phyloP scores from a whole-genome alignment of 163 green algal species.

The Chlamydomonas reinhardtii region DNA sequence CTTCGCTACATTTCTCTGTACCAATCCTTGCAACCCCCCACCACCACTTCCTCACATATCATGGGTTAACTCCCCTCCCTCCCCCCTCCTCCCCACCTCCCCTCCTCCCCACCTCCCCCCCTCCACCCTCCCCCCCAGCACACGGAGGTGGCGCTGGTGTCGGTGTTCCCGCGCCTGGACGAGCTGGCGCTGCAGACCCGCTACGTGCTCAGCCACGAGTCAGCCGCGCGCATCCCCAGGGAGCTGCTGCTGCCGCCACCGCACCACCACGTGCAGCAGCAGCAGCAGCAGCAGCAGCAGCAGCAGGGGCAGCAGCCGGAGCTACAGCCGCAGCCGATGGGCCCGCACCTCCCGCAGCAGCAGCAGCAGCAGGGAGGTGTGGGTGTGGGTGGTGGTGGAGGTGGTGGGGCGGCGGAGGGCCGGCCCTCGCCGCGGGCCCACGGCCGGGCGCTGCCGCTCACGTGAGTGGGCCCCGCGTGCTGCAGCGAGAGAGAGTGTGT shows the following conservation, averaged over 20 bases:
- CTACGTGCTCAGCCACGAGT: constrained; percentile 33
- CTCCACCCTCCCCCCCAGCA: constrained; percentile 1
- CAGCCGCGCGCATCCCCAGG: constrained; percentile 12
- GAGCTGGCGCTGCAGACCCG: constrained; percentile 25
- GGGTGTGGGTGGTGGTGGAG: background rate
- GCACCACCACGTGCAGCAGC: no score
- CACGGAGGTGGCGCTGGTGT: constrained; percentile 31
- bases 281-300: background rate
- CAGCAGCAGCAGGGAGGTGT: background rate
- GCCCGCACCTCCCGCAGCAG: background rate
- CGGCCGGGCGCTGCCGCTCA: background rate
- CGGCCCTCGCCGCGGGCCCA: background rate
- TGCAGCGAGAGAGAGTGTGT: no score
- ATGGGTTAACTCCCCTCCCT: no score
- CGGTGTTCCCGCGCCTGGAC: constrained; percentile 17
- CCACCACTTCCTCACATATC: background rate
- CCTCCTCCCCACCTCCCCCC: no score
- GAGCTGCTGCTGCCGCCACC: constrained; percentile 18
- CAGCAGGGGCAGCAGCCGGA: background rate
- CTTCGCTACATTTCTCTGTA: no score
- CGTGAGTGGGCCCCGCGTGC: background rate
- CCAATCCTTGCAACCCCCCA: no score
- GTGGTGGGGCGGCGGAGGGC: no score
- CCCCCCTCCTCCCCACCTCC: background rate
- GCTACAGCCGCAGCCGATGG: no score